Base-by-base conservation (phyloP, 2,329 filamentous ascomycete genomes). In the Ascochyta rabiei region DNA sequence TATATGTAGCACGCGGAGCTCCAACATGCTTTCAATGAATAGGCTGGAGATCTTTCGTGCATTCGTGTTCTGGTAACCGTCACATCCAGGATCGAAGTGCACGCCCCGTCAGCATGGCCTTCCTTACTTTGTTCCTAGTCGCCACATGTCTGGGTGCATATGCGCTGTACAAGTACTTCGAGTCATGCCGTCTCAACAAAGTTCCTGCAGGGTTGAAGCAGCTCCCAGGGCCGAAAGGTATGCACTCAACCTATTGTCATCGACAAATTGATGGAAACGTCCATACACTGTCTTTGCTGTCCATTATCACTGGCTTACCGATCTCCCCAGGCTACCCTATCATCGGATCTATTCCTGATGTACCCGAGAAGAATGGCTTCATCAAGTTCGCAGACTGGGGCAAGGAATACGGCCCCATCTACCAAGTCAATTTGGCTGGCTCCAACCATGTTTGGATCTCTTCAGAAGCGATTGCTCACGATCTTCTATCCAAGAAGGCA, bases 351-450 rank as follows among this genome's bases (percentile, higher is more conserved):
- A 69, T 78, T 9, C 76, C 72, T 41, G 76, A 79, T 16, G 68
- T 80, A 4, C 77, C 77, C 23, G 74, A 77, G 38, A 75, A 77
- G 61, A 76, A 77, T 51, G 66, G 71, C 24, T 77, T 76, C 62
- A 72, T 79, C 58, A 79, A 78, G 48, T 80, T 80, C 42, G 69
- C 76, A n/a, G 75, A 79, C 35, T 80, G 77, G 77, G 72, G 72
- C 37, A 75, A 77, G 57, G 61, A 76, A 46, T 77, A 75, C 51
- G 77, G 77, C 3, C 76, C 77, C 2, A 78, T 80, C 52, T 80
- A 80, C 53, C 76, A 79, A 46, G 69, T 74, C 59, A 73, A 79
- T 43, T 66, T 80, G 10, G 76, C 76, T 52, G 78, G 78, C 18
- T 62, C 64, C 51, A 79, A 79, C 48, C 77, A 80, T 57, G 75